These are phyloP conservation scores for Sporisorium scitamineum DNA, from an alignment of 1,284 basidiomycete species.

Conservation along the genomic window DNA sequence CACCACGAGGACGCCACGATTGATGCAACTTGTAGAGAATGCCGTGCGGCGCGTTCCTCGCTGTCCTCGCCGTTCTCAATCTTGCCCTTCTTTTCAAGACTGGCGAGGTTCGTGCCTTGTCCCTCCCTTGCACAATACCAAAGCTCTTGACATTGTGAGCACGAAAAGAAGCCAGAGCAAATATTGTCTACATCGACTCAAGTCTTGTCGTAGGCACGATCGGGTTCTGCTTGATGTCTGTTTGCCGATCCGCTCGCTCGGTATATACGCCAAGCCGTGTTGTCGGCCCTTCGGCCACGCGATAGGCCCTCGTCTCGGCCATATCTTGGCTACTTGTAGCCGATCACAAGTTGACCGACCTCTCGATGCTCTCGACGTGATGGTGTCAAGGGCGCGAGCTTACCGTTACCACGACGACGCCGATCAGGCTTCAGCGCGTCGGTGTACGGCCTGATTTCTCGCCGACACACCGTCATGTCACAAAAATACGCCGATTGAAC, in stretches of 20 bases:
- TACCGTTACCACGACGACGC: background rate
- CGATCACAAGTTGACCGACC: slow-evolving; percentile 10
- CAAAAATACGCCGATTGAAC: slow-evolving; percentile 1
- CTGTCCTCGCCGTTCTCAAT: too few relatives aligned
- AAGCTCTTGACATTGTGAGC: background rate
- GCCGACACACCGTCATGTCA: background rate
- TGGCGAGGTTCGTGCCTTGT: background rate
- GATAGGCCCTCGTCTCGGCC: background rate
- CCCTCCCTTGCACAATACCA: background rate
- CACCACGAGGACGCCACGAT: background rate
- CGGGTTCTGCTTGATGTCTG: background rate
- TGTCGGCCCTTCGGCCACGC: background rate
- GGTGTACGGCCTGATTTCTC: background rate
- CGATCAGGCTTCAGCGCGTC: slow-evolving; percentile 1
- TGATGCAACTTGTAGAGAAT: background rate
- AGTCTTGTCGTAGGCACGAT: background rate
- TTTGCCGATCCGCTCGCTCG: background rate
- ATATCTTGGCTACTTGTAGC: background rate
- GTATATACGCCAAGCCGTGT: background rate
- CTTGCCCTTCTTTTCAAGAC: too few relatives aligned
- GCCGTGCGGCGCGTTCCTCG: background rate
- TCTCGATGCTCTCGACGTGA: background rate
- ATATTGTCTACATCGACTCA: background rate
- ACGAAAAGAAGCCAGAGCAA: background rate
- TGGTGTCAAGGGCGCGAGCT: background rate